Base-by-base conservation (phyloP, 768 basidiomycete genomes). In the Hypholoma sublateritium region DNA sequence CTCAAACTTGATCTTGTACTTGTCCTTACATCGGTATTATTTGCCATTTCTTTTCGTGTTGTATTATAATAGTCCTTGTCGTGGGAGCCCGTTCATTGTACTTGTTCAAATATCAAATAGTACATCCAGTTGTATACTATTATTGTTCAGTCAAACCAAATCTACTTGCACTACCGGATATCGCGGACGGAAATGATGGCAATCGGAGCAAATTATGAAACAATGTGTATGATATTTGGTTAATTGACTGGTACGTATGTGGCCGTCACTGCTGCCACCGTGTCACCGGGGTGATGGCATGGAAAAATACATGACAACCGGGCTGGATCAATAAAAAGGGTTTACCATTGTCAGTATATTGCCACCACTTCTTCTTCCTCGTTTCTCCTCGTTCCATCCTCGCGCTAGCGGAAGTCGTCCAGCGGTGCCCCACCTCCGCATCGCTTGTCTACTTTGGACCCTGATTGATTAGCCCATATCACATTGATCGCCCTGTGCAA, bases 261-360 rank as follows among this genome's bases (percentile, higher is more conserved):
- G 39, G 39, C 17, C 36, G 39, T 21, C 36, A 41, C 46, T 56
- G 25, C 46, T 47, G 22, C 32, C 43, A 32, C 17, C n/a, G n/a
- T 53, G 51, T 52, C 51, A 52, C 51, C 42, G 11, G 37, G 9
- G 43, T 22, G 24, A 48, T 60, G 59, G 57, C 50, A 42, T 42
- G 47, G 55, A 48, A 49, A 63, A 63, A 54, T 47, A 66, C 67
- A 68, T 70, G 60, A 67, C 67, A 67, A 70, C 69, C 63, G 59
- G 57, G 43, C 52, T 58, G 53, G 56, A 59, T 55, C 58, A 50
- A 56, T 53, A 55, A 59, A 56, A 48, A 55, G 54, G 43, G 55
- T 46, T 53, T 55, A 6, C 19, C 17, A 48, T 24, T 41, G n/a
- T 52, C 53, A 36, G 24, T 50, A 28, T n/a, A 36, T 32, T 24